These are phyloP conservation scores for Fusarium robinianum DNA, from an alignment of 2,329 filamentous ascomycete genomes.

Conservation along the genomic window DNA sequence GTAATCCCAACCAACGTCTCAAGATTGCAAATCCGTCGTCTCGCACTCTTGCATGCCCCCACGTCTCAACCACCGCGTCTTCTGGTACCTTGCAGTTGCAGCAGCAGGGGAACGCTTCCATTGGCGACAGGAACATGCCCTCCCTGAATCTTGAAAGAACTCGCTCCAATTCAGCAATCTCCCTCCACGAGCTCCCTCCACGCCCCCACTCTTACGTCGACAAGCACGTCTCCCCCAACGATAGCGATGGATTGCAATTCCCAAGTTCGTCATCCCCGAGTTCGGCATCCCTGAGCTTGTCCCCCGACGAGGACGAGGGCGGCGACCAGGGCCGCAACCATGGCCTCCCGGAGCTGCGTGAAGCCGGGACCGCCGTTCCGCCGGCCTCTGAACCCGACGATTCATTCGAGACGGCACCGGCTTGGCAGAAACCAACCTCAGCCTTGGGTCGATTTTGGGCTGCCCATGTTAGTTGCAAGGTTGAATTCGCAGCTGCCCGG, in stretches of 20 bases:
- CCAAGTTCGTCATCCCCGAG: slow-evolving; percentile 5
- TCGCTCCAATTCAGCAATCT: slow-evolving; percentile 29
- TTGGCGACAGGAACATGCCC: slow-evolving; percentile 11
- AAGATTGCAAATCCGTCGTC: too few species aligned
- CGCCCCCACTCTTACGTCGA: slow-evolving; percentile 1
- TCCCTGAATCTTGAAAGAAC: slow-evolving; percentile 4
- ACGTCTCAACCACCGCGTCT: too few species aligned
- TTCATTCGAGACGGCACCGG: slow-evolving; percentile 9
- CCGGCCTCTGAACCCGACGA: slow-evolving; percentile 16
- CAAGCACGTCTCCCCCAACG: not conserved
- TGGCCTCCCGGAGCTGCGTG: slow-evolving; percentile 20
- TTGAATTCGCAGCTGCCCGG: slow-evolving; percentile 29
- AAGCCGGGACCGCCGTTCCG: slow-evolving; percentile 32
- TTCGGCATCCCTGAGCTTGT: too few species aligned
- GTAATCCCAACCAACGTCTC: too few species aligned
- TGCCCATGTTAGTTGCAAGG: slow-evolving; percentile 33
- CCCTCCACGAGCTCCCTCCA: slow-evolving; percentile 27
- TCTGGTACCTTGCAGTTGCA: too few species aligned
- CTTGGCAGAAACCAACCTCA: slow-evolving; percentile 6
- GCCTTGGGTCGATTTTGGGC: slow-evolving; percentile 25
- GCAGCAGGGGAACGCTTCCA: not conserved
- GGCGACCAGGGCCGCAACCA: slow-evolving; percentile 11
- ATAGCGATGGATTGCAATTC: slow-evolving; percentile 2
- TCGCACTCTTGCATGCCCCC: too few species aligned
- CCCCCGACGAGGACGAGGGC: not conserved